Evolutionary conservation across 352 stramenopile genomes (phyloP).

Genomic region (Pythium dissimile): DNA sequence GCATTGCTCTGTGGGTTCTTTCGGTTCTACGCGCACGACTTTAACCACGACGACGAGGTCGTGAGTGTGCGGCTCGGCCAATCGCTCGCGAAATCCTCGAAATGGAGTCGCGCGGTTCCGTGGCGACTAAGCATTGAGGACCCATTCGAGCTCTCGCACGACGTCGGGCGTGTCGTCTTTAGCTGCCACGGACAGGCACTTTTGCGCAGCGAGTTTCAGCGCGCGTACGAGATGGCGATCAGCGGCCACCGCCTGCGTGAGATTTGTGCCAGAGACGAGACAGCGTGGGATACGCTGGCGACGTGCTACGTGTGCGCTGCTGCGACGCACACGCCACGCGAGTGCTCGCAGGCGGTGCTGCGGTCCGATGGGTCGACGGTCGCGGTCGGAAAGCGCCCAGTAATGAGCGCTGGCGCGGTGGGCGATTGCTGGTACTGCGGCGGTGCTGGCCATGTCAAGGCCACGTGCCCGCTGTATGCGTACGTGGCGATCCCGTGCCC

Average conservation of each 20-base stretch:
- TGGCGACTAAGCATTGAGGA: constrained; percentile 88
- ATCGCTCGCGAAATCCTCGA: constrained; percentile 59
- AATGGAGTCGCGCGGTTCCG: constrained; percentile 56
- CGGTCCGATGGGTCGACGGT: constrained; percentile 14
- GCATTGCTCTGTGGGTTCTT: constrained; percentile 96
- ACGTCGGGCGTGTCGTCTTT: constrained; percentile 79
- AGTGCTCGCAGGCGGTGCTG: constrained; percentile 39
- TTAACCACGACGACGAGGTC: constrained; percentile 93
- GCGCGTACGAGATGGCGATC: constrained; percentile 50
- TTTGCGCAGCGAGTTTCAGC: constrained; percentile 52
- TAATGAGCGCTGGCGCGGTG: constrained; percentile 9
- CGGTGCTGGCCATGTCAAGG: constrained; percentile 68
- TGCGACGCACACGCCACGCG: constrained; percentile 46
- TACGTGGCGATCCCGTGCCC: constrained; percentile 18
- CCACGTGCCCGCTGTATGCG: constrained; percentile 54
- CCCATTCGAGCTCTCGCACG: constrained; percentile 78
- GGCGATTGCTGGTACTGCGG: constrained; percentile 82
- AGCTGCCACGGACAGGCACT: constrained; percentile 62
- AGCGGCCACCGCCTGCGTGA: constrained; percentile 41
- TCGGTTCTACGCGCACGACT: constrained; percentile 94
- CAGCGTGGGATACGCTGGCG: constrained; percentile 40
- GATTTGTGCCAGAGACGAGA: constrained; percentile 49
- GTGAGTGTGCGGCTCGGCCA: constrained; percentile 89
- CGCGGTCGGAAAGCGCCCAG: neutral
- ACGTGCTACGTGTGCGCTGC: constrained; percentile 67